Base-by-base conservation (phyloP, 2,329 filamentous ascomycete genomes). In the Epichloe typhina region DNA sequence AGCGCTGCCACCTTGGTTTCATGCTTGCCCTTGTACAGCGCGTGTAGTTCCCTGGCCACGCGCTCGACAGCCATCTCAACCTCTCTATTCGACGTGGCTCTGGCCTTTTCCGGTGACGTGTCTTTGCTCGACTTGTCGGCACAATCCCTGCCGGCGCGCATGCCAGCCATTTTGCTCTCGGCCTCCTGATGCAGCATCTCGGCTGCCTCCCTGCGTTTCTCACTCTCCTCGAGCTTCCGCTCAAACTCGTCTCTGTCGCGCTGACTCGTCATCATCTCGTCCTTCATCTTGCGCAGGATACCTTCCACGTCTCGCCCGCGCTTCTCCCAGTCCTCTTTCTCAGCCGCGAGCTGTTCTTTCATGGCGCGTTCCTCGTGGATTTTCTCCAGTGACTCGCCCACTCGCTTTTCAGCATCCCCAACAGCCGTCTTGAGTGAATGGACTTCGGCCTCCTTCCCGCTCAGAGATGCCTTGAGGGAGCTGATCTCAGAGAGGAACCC, bases 21-120 rank as follows among this genome's bases (percentile, higher is more conserved):
- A 65, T 98, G 93, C 71, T 98, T 98, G 63, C 85, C 83, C 72
- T 96, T 97, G 77, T 98, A 98, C 11, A 95, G 76, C 0, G 84
- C 77, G 64, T 98, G 93, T 40, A 98, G 76, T 63, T 98, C 93
- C 33, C 88, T 80, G n/a, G 91, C 90, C 40, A 97, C 89, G 57
- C 90, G 88, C 67, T 95, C 88, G 21, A 91, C 85, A 2, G 86
- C 85, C 43, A 86, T 75, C 62, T 96, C 90, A 47, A 95, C 85
- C 56, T 95, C 88, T 57, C 70, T 64, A 59, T 69, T 65, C 53
- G 65, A 59, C 49, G 53, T 55, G 26, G 57, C 64, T 57, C 62
- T 69, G 21, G 60, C 52, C 55, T 69, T 71, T n/a, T 69, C 68
- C 4, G 71, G 66, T 0, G 71, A 66, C 44, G 47, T 15, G 21